Percentiles rank a stretch among this genome's conserved stretches.
Evolutionary conservation across 2,329 filamentous ascomycete species (phyloP).

Genomic region (Xylaria sp.): DNA sequence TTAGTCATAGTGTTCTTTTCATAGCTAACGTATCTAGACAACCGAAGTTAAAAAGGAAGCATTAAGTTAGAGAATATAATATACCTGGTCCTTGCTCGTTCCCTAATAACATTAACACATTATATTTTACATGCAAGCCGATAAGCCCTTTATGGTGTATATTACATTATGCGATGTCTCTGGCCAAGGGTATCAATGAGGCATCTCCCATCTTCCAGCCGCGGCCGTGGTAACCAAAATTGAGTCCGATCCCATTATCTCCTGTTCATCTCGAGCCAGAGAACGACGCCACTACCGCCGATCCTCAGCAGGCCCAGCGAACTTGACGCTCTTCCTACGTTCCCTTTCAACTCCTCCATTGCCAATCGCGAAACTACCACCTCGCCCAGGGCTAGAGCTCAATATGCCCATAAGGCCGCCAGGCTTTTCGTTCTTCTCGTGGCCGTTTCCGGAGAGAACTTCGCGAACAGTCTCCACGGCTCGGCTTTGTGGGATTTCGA

Average conservation of each 20-base stretch:
- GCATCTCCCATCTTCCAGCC: background rate
- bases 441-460: conserved; percentile 49
- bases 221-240: background rate
- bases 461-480: conserved; percentile 70
- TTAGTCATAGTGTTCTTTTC: too few relatives aligned
- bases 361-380: conserved; percentile 31
- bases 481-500: conserved; percentile 67
- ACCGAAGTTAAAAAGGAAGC: background rate
- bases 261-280: background rate
- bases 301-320: conserved; percentile 57
- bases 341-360: conserved; percentile 58
- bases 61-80: background rate
- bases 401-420: conserved; percentile 60
- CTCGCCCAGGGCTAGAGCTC: conserved; percentile 61
- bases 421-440: conserved; percentile 33
- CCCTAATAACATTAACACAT: conserved; percentile 9
- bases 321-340: conserved; percentile 72
- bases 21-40: background rate
- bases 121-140: conserved; percentile 18
- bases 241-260: background rate
- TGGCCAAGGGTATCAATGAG: conserved; percentile 3
- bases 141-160: background rate
- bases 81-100: background rate
- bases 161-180: conserved; percentile 10
- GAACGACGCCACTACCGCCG: conserved; percentile 42